Percentiles rank a stretch among this genome's conserved stretches.
These are phyloP conservation scores for Macrolepiota albuminosa DNA, from an alignment of 768 basidiomycete species.

Conservation along the genomic window DNA sequence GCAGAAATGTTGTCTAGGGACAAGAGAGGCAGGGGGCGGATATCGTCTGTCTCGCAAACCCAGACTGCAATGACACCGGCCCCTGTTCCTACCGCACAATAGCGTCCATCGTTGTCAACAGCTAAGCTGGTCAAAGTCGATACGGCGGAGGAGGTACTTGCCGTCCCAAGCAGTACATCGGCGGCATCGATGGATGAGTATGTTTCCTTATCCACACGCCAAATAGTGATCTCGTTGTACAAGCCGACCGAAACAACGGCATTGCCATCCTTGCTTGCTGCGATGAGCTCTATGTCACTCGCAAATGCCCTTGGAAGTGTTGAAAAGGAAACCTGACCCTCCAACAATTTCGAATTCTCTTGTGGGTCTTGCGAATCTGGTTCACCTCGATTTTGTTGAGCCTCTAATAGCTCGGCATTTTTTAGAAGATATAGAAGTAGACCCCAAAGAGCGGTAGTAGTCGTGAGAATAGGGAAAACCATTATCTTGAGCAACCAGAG, in stretches of 20 bases:
- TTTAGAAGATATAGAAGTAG: conserved; percentile 85
- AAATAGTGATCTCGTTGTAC: conserved; percentile 72
- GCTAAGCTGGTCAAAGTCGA: conserved; percentile 57
- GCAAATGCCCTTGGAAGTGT: conserved; percentile 78
- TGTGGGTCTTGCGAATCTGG: conserved; percentile 27
- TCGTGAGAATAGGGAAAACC: conserved; percentile 76
- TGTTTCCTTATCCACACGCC: conserved; percentile 44
- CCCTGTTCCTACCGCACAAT: conserved; percentile 69
- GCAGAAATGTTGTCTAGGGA: conserved; percentile 37
- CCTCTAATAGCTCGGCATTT: conserved; percentile 86
- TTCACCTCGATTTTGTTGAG: conserved; percentile 64
- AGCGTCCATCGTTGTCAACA: conserved; percentile 54
- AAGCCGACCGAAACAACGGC: conserved; percentile 68
- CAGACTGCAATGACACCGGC: conserved; percentile 63
- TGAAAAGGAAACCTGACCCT: conserved; percentile 48
- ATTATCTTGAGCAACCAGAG: conserved; percentile 82
- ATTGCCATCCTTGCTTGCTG: conserved; percentile 62
- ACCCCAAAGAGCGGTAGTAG: conserved; percentile 68
- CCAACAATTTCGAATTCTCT: conserved; percentile 29
- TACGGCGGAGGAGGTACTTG: conserved; percentile 42
- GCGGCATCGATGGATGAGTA: conserved; percentile 47
- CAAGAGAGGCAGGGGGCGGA: conserved; percentile 36
- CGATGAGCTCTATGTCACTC: conserved; percentile 80
- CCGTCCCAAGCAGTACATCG: conserved; percentile 44
- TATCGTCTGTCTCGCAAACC: conserved; percentile 39